Evolutionary conservation across 2,329 filamentous ascomycete genomes (phyloP), one percentile per base, ranked within the genome.

Genomic region (Byssochlamys sp.): DNA sequence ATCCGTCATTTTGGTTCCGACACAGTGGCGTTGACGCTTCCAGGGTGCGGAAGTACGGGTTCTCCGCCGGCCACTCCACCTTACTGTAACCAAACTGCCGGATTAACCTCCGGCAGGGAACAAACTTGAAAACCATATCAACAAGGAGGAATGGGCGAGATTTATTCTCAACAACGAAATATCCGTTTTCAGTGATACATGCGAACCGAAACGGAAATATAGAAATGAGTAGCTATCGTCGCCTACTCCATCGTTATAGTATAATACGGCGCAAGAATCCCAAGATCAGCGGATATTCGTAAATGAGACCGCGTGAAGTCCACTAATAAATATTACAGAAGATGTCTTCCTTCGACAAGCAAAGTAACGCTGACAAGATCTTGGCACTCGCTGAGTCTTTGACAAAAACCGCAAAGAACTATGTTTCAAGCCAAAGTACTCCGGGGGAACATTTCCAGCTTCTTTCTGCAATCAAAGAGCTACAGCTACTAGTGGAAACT

Each of bases 381-480:
- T 24, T 51, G 11, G 19, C 49, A 12, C 49, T 28, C 9, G 49
- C 49, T 26, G 49, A 51, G 49, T 14, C 49, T n/a, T 26, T 51
- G 9, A 4, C 24, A 27, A n/a, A 51, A 25, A 28, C 9, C 4
- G 24, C 19, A 11, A 28, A 26, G 24, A n/a, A 51, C 12, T 28
- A 51, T 10, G 11, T 5, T n/a, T 51, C 24, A 51, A 28, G 24
- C 10, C 26, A 27, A 12, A 11, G 3, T n/a, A n/a, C 24, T 28
- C 49, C 49, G 24, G 25, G 87, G 76, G 64, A 62, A 19, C 69
- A 69, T 53, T 65, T 65, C 11, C 65, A 66, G 31, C 58, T 72
- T 12, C 59, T 71, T 19, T 61, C 59, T 7, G 60, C 67, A 29
- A 65, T 71, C 31, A 66, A 69, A 28, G 61, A 68, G 51, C 52